Conservation (phyloP, 192 early-diverging fungal genomes). For the Coemansia sp. region DNA sequence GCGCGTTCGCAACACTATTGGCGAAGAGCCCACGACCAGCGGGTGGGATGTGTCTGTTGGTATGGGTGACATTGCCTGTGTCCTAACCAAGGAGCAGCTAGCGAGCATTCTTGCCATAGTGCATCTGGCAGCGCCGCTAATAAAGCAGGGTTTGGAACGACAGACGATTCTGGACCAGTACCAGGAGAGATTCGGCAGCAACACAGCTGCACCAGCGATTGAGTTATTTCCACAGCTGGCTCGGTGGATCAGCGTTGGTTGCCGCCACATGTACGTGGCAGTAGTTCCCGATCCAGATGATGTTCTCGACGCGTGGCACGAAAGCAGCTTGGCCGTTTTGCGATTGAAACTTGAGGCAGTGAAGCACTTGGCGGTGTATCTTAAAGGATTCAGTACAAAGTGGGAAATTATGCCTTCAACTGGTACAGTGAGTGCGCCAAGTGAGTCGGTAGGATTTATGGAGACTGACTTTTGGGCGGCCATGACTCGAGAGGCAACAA, state of each 20-base stretch:
- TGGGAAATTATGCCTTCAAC: slow-evolving; percentile 39
- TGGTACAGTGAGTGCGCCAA: slow-evolving; percentile 22
- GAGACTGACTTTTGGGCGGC: slow-evolving; percentile 52
- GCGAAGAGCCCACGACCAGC: slow-evolving; percentile 49
- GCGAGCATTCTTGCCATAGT: slow-evolving; percentile 17
- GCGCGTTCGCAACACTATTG: slow-evolving; percentile 27
- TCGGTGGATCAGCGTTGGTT: slow-evolving; percentile 35
- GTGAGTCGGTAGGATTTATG: slow-evolving; percentile 22
- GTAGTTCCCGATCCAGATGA: slow-evolving; percentile 27
- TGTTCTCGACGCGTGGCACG: slow-evolving; percentile 38
- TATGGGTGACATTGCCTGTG: slow-evolving; percentile 33
- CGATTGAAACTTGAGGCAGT: slow-evolving; percentile 45
- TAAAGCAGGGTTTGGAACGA: slow-evolving; percentile 26
- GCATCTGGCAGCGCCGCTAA: slow-evolving; percentile 22
- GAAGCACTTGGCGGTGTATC: slow-evolving; percentile 52
- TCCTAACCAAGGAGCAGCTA: slow-evolving; percentile 40
- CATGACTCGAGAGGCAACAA: slow-evolving; percentile 32
- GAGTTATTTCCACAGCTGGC: slow-evolving; percentile 35
- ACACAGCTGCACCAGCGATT: neutral
- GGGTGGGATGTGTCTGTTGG: slow-evolving; percentile 49
- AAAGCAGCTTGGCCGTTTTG: slow-evolving; percentile 45
- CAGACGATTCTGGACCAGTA: slow-evolving; percentile 29
- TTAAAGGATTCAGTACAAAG: slow-evolving; percentile 31
- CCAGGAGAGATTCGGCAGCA: slow-evolving; percentile 25
- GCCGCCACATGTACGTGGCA: slow-evolving; percentile 38